Conservation (phyloP, 2,329 filamentous ascomycete genomes). For the Cryoendolithus antarcticus region DNA sequence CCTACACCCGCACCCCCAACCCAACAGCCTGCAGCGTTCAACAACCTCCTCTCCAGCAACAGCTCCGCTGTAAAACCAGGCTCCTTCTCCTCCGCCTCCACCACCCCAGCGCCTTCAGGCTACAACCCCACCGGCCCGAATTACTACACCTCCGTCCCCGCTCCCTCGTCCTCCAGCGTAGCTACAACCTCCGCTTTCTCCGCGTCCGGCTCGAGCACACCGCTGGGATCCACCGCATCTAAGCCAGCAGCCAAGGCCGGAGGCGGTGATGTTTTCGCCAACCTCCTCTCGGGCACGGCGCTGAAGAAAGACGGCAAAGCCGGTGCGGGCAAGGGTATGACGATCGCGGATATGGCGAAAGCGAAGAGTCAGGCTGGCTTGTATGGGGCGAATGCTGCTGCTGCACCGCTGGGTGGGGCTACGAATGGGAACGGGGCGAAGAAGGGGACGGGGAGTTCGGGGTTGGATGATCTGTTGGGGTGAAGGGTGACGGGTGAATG, state of each 20-base stretch:
- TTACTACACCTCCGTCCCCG: slow-evolving; percentile 76
- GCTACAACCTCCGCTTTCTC: too few relatives aligned
- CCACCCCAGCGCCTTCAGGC: slow-evolving; percentile 43
- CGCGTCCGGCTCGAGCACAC: slow-evolving; percentile 20
- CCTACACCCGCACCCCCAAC: slow-evolving; percentile 47
- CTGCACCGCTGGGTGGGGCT: not conserved
- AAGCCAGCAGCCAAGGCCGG: slow-evolving; percentile 30
- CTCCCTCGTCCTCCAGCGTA: slow-evolving; percentile 19
- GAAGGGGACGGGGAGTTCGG: slow-evolving; percentile 19
- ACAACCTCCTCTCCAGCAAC: slow-evolving; percentile 59
- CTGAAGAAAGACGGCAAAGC: slow-evolving; percentile 38
- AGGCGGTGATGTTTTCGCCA: slow-evolving; percentile 78
- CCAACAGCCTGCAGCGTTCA: slow-evolving; percentile 72
- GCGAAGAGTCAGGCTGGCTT: slow-evolving; percentile 92
- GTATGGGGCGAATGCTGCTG: slow-evolving; percentile 60
- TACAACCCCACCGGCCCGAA: slow-evolving; percentile 77
- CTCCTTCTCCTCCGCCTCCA: too few relatives aligned
- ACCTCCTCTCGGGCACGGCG: slow-evolving; percentile 59
- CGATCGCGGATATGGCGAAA: slow-evolving; percentile 90
- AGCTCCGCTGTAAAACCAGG: slow-evolving; percentile 51
- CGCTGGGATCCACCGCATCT: slow-evolving; percentile 30
- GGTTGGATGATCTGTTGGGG: slow-evolving; percentile 34
- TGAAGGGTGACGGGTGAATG: slow-evolving; percentile 11
- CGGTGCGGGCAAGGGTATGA: slow-evolving; percentile 52
- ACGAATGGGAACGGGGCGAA: slow-evolving; percentile 9